Conservation (phyloP, 768 basidiomycete species). For the Suillus luteus region DNA sequence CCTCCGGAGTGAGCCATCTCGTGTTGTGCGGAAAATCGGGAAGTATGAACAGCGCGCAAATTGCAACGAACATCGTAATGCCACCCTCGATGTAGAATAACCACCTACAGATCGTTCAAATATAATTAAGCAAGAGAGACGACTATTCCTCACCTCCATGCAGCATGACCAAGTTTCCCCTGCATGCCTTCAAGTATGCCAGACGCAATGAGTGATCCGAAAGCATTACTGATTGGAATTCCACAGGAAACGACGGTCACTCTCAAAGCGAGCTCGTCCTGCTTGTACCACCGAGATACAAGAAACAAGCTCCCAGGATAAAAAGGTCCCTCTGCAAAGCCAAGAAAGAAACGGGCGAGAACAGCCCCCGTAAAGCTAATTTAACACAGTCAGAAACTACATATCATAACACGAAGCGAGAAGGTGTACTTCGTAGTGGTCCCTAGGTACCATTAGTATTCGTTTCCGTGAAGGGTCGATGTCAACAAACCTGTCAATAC, state of each 20-base stretch:
- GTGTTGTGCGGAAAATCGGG: constrained; percentile 41
- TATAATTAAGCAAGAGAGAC: neutral
- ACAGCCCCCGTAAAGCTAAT: constrained; percentile 26
- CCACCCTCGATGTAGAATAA: constrained; percentile 35
- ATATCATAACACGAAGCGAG: neutral
- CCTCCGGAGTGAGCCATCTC: constrained; percentile 31
- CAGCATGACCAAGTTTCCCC: constrained; percentile 38
- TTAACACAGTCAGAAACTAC: neutral
- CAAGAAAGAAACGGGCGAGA: constrained; percentile 43
- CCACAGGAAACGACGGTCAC: constrained; percentile 39
- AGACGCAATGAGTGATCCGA: constrained; percentile 45
- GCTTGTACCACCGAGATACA: constrained; percentile 42
- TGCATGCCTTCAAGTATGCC: constrained; percentile 46
- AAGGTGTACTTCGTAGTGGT: constrained; percentile 4
- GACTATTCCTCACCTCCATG: constrained; percentile 38
- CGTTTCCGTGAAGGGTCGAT: neutral
- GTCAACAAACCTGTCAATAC: constrained; percentile 35
- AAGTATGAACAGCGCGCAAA: constrained; percentile 37
- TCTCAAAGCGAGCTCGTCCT: constrained; percentile 40
- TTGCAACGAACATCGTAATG: constrained; percentile 35
- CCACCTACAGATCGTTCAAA: constrained; percentile 11
- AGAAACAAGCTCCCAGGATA: constrained; percentile 34
- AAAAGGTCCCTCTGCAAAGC: constrained; percentile 38
- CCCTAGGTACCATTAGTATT: neutral
- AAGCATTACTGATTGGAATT: constrained; percentile 44